Conservation (phyloP, 768 basidiomycete genomes). For the Roridomyces roridus region DNA sequence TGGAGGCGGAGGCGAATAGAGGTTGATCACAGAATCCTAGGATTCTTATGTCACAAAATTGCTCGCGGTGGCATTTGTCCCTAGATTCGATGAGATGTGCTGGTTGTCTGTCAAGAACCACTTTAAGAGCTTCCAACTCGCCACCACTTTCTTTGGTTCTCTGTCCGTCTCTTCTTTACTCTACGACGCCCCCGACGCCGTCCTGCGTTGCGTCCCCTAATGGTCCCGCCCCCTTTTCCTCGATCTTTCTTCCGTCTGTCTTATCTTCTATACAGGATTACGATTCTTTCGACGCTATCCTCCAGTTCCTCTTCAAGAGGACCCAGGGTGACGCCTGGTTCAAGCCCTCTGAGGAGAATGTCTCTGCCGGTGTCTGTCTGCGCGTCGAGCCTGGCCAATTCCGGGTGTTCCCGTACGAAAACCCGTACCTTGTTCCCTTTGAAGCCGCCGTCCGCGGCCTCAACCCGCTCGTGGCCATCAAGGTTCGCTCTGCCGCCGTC, state of each 20-base stretch:
- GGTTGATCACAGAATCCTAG: no score
- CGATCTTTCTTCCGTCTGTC: slow-evolving; percentile 18
- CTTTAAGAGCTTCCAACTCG: no score
- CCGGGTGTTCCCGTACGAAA: slow-evolving; percentile 87
- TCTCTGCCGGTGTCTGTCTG: slow-evolving; percentile 80
- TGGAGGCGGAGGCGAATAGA: no score
- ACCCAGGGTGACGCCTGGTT: slow-evolving; percentile 88
- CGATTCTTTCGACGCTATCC: slow-evolving; percentile 79
- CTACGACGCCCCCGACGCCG: no score
- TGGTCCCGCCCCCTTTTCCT: background rate
- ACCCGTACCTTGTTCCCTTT: slow-evolving; percentile 79
- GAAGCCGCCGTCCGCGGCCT: slow-evolving; percentile 77
- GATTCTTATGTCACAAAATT: no score
- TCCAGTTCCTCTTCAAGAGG: slow-evolving; percentile 85
- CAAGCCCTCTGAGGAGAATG: slow-evolving; percentile 83
- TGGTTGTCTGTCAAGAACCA: no score
- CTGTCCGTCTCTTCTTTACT: no score
- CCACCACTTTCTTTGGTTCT: no score
- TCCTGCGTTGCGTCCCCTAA: no score
- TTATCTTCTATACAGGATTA: slow-evolving; percentile 62
- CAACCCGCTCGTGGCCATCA: slow-evolving; percentile 87
- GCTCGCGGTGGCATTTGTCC: no score
- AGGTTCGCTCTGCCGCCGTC: slow-evolving; percentile 77
- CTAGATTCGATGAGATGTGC: no score
- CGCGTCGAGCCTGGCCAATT: slow-evolving; percentile 72